A percentile compares a stretch with the other conserved stretches of the same genome.
Evolutionary conservation across 768 basidiomycete genomes (phyloP).

Genomic region (Leucocoprinus sp.): DNA sequence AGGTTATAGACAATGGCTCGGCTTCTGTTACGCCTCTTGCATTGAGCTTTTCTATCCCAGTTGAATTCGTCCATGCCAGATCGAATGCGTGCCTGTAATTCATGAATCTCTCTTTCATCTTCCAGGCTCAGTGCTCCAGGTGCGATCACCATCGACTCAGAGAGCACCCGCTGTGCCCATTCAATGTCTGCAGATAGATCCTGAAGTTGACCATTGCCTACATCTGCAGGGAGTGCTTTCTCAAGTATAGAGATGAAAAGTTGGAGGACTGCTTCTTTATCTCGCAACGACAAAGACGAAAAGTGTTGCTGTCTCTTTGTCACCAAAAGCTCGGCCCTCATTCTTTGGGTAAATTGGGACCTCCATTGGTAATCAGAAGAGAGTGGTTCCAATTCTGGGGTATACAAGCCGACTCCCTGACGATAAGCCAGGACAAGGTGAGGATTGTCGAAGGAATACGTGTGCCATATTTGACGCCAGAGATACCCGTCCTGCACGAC

Average conservation of each 20-base stretch:
- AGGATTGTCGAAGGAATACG: conserved; percentile 59
- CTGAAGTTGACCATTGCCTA: background rate
- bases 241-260: conserved; percentile 33
- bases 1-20: conserved; percentile 60
- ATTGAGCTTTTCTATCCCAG: background rate
- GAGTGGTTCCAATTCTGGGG: background rate
- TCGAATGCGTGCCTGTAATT: conserved; percentile 30
- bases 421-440: conserved; percentile 22
- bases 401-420: conserved; percentile 4
- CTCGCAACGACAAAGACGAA: conserved; percentile 15
- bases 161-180: conserved; percentile 39
- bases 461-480: conserved; percentile 61
- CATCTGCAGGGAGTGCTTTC: conserved; percentile 24
- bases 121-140: background rate
- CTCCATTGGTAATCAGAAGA: conserved; percentile 11
- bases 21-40: conserved; percentile 33
- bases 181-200: conserved; percentile 23
- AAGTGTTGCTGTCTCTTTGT: conserved; percentile 29
- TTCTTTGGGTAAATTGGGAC: conserved; percentile 10
- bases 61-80: conserved; percentile 30
- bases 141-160: conserved; percentile 1
- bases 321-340: conserved; percentile 3
- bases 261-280: conserved; percentile 27
- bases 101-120: background rate
- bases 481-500: conserved; percentile 56